Conservation (phyloP, 1,139 yeast genomes). For the Geotrichum macrosporum region DNA sequence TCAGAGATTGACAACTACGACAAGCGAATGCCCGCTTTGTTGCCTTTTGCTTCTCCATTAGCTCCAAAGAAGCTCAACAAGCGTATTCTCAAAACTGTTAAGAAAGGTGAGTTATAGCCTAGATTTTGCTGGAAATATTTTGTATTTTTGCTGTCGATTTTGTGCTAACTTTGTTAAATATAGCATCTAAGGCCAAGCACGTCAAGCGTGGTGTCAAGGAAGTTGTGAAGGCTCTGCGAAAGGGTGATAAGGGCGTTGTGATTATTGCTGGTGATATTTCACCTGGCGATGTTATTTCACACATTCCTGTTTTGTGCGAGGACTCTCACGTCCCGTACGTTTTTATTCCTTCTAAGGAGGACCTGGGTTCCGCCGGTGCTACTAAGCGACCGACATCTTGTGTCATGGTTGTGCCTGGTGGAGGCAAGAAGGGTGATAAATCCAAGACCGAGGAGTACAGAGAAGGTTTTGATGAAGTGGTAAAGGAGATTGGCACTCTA, state of each 20-base stretch:
- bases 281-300: constrained; percentile 97
- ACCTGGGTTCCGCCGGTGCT: constrained; percentile 99
- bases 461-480: constrained; percentile 88
- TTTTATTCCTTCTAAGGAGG: constrained; percentile 96
- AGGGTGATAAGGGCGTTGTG: constrained; percentile 98
- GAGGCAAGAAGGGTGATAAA: constrained; percentile 78
- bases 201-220: constrained; percentile 99
- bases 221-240: constrained; percentile 94
- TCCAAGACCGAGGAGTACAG: constrained; percentile 76
- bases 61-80: constrained; percentile 96
- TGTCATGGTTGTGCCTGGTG: constrained; percentile 96
- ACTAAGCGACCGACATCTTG: constrained; percentile 99
- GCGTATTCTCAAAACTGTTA: constrained; percentile 90
- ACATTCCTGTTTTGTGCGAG: constrained; percentile 95
- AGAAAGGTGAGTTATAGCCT: constrained; percentile 47
- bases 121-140: too few relatives aligned
- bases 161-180: too few relatives aligned
- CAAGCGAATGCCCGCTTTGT: constrained; percentile 78
- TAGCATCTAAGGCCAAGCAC: constrained; percentile 93
- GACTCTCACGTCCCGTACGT: constrained; percentile 99
- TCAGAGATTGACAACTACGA: constrained; percentile 77
- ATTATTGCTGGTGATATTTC: constrained; percentile 99
- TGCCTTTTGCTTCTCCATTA: constrained; percentile 90
- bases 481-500: constrained; percentile 65
- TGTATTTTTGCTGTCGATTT: too few relatives aligned